Conservation (phyloP, 169 alveolate genomes). For the Plasmodium coatneyi region DNA sequence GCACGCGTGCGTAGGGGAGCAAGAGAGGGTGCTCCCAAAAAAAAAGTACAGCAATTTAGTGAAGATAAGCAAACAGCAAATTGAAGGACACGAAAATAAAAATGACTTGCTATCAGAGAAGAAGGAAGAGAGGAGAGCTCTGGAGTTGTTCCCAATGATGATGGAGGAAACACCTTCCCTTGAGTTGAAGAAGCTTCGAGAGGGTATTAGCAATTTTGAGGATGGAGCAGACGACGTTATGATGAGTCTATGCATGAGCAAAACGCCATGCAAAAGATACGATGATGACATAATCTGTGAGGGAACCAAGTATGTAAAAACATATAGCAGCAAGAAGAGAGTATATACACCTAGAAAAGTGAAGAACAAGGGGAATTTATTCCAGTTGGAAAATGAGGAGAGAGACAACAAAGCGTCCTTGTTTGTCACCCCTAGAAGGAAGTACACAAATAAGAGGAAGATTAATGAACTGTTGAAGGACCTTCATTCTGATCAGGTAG, state of each 20-base stretch:
- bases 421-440: slow-evolving; percentile 34
- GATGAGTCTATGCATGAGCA: slow-evolving; percentile 6
- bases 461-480: not conserved
- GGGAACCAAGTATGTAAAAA: slow-evolving; percentile 9
- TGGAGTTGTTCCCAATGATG: slow-evolving; percentile 12
- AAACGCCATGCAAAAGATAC: slow-evolving; percentile 25
- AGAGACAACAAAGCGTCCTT: not conserved
- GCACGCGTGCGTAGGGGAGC: not conserved
- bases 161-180: not conserved
- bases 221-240: slow-evolving; percentile 21
- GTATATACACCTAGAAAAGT: slow-evolving; percentile 38
- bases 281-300: not conserved
- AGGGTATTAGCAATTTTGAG: not conserved
- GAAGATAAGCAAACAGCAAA: not conserved
- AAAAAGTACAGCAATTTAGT: slow-evolving; percentile 54
- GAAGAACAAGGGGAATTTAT: not conserved
- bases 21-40: not conserved
- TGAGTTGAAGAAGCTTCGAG: slow-evolving; percentile 20
- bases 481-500: not conserved
- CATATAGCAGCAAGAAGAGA: slow-evolving; percentile 38
- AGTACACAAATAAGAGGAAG: slow-evolving; percentile 6
- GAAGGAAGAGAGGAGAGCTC: slow-evolving; percentile 9
- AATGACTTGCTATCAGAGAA: slow-evolving; percentile 5
- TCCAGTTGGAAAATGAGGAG: slow-evolving; percentile 17
- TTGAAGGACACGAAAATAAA: not conserved